These are phyloP conservation scores for Diaporthe eres DNA, from an alignment of 2,329 filamentous ascomycete genomes.

Conservation along the genomic window DNA sequence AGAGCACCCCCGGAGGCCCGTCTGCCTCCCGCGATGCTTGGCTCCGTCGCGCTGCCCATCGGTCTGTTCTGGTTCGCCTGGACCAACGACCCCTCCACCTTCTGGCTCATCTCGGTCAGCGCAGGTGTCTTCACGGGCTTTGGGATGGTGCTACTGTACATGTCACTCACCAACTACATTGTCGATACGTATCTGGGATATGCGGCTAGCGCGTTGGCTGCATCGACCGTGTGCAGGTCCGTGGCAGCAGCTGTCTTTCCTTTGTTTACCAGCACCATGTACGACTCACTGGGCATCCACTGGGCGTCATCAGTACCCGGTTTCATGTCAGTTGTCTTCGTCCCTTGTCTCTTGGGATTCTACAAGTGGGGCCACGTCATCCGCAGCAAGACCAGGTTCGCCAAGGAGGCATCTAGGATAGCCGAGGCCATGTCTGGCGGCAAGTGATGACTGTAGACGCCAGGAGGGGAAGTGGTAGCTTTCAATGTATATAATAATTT, in stretches of 20 bases:
- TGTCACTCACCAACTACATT: conserved; percentile 86
- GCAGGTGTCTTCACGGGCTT: conserved; percentile 76
- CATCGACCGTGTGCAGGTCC: conserved; percentile 82
- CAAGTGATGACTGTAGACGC: conserved; percentile 9
- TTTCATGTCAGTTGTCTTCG: conserved; percentile 78
- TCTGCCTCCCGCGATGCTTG: conserved; percentile 69
- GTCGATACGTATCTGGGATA: conserved; percentile 86
- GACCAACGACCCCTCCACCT: conserved; percentile 60
- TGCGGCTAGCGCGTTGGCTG: conserved; percentile 83
- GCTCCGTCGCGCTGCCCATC: conserved; percentile 66
- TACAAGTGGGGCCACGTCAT: conserved; percentile 73
- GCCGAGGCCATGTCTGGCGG: conserved; percentile 40
- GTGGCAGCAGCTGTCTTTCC: conserved; percentile 84
- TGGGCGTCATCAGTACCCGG: conserved; percentile 86
- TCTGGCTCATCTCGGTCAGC: conserved; percentile 40
- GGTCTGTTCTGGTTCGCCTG: conserved; percentile 71
- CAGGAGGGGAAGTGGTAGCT: neutral
- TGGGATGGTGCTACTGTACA: conserved; percentile 81
- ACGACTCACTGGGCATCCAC: conserved; percentile 76
- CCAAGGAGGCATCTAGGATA: conserved; percentile 36
- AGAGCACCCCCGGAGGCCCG: conserved; percentile 71
- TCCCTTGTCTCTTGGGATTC: conserved; percentile 86
- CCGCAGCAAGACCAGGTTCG: conserved; percentile 63
- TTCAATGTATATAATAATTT: conserved; percentile 15
- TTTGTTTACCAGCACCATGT: conserved; percentile 81